These are phyloP conservation scores for Skeletonema tropicum DNA, from an alignment of 108 stramenopile species.

Conservation along the genomic window DNA sequence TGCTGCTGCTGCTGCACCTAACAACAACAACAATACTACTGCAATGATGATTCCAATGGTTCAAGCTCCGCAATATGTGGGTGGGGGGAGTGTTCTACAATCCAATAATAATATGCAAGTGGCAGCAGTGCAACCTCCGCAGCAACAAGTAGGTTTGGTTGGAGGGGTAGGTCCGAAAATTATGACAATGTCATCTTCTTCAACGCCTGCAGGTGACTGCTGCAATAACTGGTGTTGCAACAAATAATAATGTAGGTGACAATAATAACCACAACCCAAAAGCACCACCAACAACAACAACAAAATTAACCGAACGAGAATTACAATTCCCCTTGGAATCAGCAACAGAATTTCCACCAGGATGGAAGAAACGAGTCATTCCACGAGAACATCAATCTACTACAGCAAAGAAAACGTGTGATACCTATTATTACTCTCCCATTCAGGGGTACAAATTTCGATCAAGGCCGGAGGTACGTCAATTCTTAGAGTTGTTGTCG, in stretches of 20 bases:
- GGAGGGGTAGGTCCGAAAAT: not conserved
- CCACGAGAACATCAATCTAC: conserved; percentile 2
- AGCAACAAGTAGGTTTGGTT: not conserved
- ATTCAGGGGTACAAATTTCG: conserved; percentile 23
- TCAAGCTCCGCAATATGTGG: not conserved
- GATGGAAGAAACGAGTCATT: conserved; percentile 25
- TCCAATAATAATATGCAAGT: not conserved
- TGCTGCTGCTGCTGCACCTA: not conserved
- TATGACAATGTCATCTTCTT: not conserved
- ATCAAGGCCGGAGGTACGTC: conserved; percentile 23
- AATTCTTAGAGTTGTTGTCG: conserved; percentile 23
- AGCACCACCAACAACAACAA: too few relatives aligned
- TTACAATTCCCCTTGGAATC: conserved; percentile 18
- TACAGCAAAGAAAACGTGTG: not conserved
- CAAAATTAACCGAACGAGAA: conserved; percentile 10
- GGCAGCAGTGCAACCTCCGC: not conserved
- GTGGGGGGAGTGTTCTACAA: not conserved
- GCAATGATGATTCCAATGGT: not conserved
- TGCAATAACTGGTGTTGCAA: too few relatives aligned
- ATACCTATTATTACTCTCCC: conserved; percentile 36
- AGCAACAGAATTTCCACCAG: conserved; percentile 20
- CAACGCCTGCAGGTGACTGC: not conserved
- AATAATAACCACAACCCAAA: not conserved
- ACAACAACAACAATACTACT: not conserved
- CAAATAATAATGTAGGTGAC: not conserved